A percentile compares a stretch with the other conserved stretches of the same genome.
phyloP scores from a whole-genome alignment of 75 land plant species.

The Azolla pinnata region DNA sequence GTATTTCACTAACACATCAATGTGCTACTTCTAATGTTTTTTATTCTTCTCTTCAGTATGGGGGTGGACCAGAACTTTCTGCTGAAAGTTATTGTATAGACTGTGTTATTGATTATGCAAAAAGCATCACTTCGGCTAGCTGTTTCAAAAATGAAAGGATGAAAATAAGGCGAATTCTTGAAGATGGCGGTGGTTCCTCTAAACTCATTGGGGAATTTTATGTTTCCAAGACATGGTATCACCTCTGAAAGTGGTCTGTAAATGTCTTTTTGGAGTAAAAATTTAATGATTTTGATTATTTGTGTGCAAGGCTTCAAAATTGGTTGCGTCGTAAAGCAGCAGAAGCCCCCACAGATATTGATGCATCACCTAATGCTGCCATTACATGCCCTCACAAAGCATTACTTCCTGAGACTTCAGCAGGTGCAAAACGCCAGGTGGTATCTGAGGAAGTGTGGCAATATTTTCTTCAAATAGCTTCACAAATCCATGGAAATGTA shows the following conservation, averaged over 20 bases:
- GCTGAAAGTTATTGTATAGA: constrained; percentile 51
- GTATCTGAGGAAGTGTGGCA: constrained; percentile 74
- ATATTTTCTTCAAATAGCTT: constrained; percentile 56
- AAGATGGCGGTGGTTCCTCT: constrained; percentile 45
- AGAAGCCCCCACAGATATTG: constrained; percentile 77
- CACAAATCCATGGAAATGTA: constrained; percentile 36
- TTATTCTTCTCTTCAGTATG: constrained; percentile 46
- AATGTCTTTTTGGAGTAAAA: too few species aligned
- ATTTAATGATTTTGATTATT: neutral
- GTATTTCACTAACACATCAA: too few species aligned
- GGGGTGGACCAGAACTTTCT: constrained; percentile 64
- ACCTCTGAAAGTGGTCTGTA: neutral
- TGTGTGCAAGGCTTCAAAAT: constrained; percentile 57
- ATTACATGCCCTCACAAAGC: constrained; percentile 76
- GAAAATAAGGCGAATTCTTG: constrained; percentile 53
- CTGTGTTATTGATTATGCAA: constrained; percentile 62
- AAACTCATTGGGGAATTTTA: constrained; percentile 41
- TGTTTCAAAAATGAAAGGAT: constrained; percentile 53
- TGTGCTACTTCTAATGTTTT: neutral
- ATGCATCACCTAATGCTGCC: constrained; percentile 81
- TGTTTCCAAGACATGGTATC: constrained; percentile 84
- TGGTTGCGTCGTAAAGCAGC: constrained; percentile 74
- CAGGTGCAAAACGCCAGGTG: constrained; percentile 76
- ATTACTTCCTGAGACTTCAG: constrained; percentile 71
- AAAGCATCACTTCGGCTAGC: constrained; percentile 46